A percentile compares a stretch with the other conserved stretches of the same genome.
Evolutionary conservation across 257 asterid species (phyloP).

Genomic region (Nicotiana benthamiana): DNA sequence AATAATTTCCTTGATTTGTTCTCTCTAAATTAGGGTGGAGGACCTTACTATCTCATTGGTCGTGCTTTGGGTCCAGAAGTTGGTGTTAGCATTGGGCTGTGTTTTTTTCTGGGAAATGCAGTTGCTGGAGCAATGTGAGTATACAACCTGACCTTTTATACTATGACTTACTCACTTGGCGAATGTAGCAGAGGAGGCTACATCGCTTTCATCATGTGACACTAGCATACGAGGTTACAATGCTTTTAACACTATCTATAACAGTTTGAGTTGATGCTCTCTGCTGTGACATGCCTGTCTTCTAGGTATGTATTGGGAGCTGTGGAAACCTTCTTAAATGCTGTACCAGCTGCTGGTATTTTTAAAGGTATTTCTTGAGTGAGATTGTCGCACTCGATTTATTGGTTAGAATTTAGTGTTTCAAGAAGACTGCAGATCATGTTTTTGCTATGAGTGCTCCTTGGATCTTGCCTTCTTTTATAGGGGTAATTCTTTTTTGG

Average conservation of each 20-base stretch:
- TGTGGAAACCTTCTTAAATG: conserved; percentile 93
- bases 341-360: conserved; percentile 91
- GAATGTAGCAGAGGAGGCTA: background rate
- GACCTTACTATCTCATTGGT: conserved; percentile 98
- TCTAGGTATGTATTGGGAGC: conserved; percentile 96
- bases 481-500: background rate
- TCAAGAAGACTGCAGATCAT: background rate
- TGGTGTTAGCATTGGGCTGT: conserved; percentile 97
- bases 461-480: background rate
- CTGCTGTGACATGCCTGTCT: conserved; percentile 12
- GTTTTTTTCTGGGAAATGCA: conserved; percentile 98
- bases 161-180: background rate
- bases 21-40: conserved; percentile 72
- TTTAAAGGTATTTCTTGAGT: conserved; percentile 53
- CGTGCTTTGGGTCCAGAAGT: conserved; percentile 99
- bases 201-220: background rate
- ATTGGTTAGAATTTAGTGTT: background rate
- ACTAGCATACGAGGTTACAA: background rate
- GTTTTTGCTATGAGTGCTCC: background rate
- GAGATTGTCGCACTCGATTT: background rate
- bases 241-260: background rate
- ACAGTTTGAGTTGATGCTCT: conserved; percentile 4
- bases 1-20: background rate
- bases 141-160: background rate
- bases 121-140: conserved; percentile 99